Evolutionary conservation across 2,329 filamentous ascomycete genomes (phyloP), one percentile per base, ranked within the genome.

Genomic region (Aurifilum marmelostoma): DNA sequence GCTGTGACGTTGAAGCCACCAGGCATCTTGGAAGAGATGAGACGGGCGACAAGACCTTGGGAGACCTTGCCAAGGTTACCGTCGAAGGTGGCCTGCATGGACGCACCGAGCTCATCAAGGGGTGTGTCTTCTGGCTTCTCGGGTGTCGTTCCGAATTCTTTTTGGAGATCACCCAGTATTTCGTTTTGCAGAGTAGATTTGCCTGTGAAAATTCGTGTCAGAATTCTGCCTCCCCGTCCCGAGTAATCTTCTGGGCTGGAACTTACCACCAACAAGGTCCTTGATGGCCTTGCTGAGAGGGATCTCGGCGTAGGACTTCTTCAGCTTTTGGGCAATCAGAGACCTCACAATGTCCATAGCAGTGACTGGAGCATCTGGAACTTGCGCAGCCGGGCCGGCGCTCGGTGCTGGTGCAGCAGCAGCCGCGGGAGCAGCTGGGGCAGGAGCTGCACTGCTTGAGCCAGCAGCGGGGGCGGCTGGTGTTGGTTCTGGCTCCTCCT

Each of bases 151-250:
- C 96, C 96, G 76, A 99, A 99, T 82, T 99, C 96, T 81, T 98
- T 99, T 79, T 95, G 95, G 73, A 99, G 84, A 79, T 99, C 96
- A 83, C 96, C 96, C 39, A 99, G 89, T 73, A 99, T 98, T 82
- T 99, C 96, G 80, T 99, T 99, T 79, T 99, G 96, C 32, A 99
- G 89, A 9, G 96, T 99, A 3, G 96, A 98, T 86, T 99, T 99
- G 77, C 94, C 94, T 97, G 75, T 63, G 50, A 7, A 24, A 64
- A 34, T 34, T 68, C 47, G n/a, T 41, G 61, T 63, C 67, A 74
- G 32, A 69, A 68, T 58, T 6, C 27, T 54, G n/a, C 69, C 37
- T 66, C 61, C 61, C 67, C 14, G 14, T 4, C 34, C 70, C 24
- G 29, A 70, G 9, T 16, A 18, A 18, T 67, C 16, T n/a, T 41